Conservation (phyloP, 257 asterid genomes). For the Fraxinus americana region DNA sequence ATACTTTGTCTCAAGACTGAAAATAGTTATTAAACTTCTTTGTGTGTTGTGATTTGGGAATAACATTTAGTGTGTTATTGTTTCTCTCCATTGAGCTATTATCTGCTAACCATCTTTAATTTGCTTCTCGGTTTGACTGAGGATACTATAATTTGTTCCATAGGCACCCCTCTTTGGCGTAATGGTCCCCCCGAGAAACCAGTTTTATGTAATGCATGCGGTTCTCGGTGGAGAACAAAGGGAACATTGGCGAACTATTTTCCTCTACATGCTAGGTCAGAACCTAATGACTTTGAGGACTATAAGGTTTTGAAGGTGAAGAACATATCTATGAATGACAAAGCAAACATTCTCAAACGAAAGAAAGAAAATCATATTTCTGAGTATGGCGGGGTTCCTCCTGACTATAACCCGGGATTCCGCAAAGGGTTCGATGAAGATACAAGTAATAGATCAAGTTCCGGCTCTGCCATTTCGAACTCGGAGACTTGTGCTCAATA, state of each 20-base stretch:
- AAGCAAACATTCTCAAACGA: conserved; percentile 64
- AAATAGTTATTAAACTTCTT: neutral
- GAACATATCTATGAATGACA: conserved; percentile 54
- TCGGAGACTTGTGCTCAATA: conserved; percentile 83
- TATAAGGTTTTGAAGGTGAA: conserved; percentile 61
- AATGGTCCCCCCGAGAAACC: conserved; percentile 99
- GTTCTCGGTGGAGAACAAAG: conserved; percentile 99
- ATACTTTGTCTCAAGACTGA: neutral
- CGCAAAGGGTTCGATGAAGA: conserved; percentile 72
- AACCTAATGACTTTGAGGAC: conserved; percentile 72
- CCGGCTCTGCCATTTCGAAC: conserved; percentile 95
- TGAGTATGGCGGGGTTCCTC: conserved; percentile 51
- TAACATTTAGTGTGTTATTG: neutral
- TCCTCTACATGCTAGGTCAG: conserved; percentile 91
- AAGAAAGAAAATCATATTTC: conserved; percentile 50
- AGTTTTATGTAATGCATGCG: conserved; percentile 97
- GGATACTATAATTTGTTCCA: conserved; percentile 20
- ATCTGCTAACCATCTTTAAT: neutral
- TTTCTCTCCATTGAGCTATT: neutral
- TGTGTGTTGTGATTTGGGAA: neutral
- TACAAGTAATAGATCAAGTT: conserved; percentile 89
- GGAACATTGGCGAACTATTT: conserved; percentile 89
- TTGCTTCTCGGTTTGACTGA: neutral
- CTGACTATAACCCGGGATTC: conserved; percentile 56
- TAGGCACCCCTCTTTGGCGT: conserved; percentile 99